Base-by-base conservation (phyloP, 768 basidiomycete genomes). In the Solioccasus polychromus region DNA sequence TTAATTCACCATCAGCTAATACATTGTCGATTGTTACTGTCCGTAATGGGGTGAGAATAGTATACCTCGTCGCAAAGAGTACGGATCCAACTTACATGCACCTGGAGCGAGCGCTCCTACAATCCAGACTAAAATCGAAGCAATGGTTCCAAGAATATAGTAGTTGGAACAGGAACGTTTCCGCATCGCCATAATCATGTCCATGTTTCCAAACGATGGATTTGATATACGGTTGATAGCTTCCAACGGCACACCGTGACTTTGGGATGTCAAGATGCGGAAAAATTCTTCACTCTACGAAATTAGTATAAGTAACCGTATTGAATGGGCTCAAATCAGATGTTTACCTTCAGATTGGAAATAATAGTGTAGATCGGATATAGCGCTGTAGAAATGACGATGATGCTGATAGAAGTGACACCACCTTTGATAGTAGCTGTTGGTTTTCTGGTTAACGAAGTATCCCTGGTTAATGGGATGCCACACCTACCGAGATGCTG, bases 281-380 rank as follows among this genome's bases (percentile, higher is more conserved):
- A 65, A 65, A n/a, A 67, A 65, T 30, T 61, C 60, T 46, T 61
- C 60, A 19, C 58, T 57, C 60, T 61, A 29, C 17, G 25, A 3
- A 20, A 19, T 4, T 3, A 20, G 10, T n/a, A n/a, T 19, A 24
- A 8, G 45, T 36, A 8, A 44, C 20, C 9, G 14, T n/a, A 30
- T 14, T 12, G 3, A 6, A 11, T 10, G n/a, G 12, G 19, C 14
- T n/a, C 20, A 35, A 4, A 38, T 5, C 10, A 10, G 2, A 18
- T 8, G 12, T 50, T 29, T n/a, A 52, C 62, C 48, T 50, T 57
- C 23, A 63, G 25, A 17, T 25, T 46, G 10, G 55, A 52, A 30
- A 63, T 4, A 0, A 59, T 20, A 22, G 41, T 39, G 4, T 50
- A 51, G n/a, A 66, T 17, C 2, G 63, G 62, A 38, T 40, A 54